Evolutionary conservation across 73 alveolate species (phyloP), one percentile per base, ranked within the genome.

Genomic region (Breviolum minutum): DNA sequence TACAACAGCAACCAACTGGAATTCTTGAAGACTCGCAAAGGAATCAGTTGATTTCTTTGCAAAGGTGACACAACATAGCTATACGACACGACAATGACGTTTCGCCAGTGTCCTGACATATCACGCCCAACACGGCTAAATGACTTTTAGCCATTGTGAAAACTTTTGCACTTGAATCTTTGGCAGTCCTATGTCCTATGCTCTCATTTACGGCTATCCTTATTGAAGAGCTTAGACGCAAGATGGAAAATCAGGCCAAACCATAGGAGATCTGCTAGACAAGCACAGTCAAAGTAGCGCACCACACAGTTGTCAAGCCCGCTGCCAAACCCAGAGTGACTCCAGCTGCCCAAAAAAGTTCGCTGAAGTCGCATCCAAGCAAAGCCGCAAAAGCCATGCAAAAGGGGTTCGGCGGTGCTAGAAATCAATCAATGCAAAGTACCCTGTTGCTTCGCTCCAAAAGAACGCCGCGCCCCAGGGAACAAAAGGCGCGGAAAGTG

Each of bases 141-240:
- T 80, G 88, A 80, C 88, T 40, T 29, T 40, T 80, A 80, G 88
- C 88, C 88, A 40, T 68, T 83, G 61, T 83, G 73, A 83, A 83
- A 83, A 83, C 60, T 40, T 48, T 11, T 77, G 68, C 54, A 60
- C 92, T 83, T 83, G 92, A 83, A 83, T 83, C 92, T 83, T 83
- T 83, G 92, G 92, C 92, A 83, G 61, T 83, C 92, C 92, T 83
- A 83, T 22, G 61, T 83, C 92, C 92, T 83, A 83, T 22, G 73
- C 92, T 54, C 90, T 54, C 90, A 81, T 76, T 29, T n/a, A 83
- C 61, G 76, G 92, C 92, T 22, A 83, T 61, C 73, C 92, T 61
- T 83, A 54, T 83, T 83, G 64, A 83, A 62, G 76, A 83, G 73
- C 92, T 83, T 27, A 40, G 54, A 40, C 54, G 54, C 54, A 54